These are phyloP conservation scores for Yarrowia keelungensis DNA, from an alignment of 805 yeast genomes.

Conservation along the genomic window DNA sequence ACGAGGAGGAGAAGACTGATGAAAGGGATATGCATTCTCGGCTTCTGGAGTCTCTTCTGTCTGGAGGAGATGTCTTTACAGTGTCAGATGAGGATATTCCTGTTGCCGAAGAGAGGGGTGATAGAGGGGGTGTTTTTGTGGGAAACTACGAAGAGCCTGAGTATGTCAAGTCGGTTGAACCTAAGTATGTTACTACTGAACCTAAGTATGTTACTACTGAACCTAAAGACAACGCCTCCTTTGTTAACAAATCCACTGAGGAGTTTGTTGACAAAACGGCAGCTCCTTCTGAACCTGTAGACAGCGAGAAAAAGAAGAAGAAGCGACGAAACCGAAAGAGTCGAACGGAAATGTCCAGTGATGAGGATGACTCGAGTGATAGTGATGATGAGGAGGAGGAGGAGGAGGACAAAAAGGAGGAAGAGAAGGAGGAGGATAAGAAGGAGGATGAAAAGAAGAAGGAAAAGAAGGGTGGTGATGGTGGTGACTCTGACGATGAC, in stretches of 20 bases:
- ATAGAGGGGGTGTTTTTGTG: neutral
- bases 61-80: constrained; percentile 11
- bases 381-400: neutral
- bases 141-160: constrained; percentile 7
- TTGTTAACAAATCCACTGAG: too few relatives aligned
- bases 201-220: too few relatives aligned
- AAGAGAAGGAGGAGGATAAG: neutral
- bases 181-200: too few relatives aligned
- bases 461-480: neutral
- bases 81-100: constrained; percentile 26
- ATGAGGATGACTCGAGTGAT: constrained; percentile 4
- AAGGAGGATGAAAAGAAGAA: neutral
- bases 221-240: too few relatives aligned
- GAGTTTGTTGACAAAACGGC: neutral
- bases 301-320: constrained; percentile 3
- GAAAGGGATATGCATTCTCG: constrained; percentile 54
- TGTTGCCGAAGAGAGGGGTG: neutral
- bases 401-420: neutral
- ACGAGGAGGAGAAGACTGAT: constrained; percentile 51
- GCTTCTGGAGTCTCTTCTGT: constrained; percentile 58
- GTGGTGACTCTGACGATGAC: neutral
- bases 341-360: constrained; percentile 25
- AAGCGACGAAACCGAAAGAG: neutral
- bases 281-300: constrained; percentile 7
- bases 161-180: neutral